Base-by-base conservation (phyloP, 495 filamentous ascomycete genomes). In the Pseudoneurospora amorphoporcata region DNA sequence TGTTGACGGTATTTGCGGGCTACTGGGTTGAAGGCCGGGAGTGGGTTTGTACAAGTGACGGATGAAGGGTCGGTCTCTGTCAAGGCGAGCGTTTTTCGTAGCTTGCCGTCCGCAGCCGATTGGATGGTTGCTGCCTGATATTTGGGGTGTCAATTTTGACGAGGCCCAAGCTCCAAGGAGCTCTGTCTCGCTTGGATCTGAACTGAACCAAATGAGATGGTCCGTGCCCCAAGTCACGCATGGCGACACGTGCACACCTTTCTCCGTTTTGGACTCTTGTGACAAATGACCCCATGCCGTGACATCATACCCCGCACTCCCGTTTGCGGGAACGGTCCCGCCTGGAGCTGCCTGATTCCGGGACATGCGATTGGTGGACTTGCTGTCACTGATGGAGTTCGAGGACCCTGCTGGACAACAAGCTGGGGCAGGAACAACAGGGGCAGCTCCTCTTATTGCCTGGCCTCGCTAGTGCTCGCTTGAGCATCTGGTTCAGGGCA, bases 11-110 rank as follows among this genome's bases (percentile, higher is more conserved):
- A 71, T 75, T 73, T 72, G 72, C 72, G 69, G 79, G 70, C 45
- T 32, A 17, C 69, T 68, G 43, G 39, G 65, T 65, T 72, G 73
- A 74, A 72, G 70, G 71, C 70, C 77, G 73, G 71, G 73, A 70
- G 72, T 70, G 70, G 69, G 73, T 73, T 72, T 68, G 53, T 65
- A 35, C 68, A 68, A 23, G 68, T 53, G 70, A 71, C 23, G 42
- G 70, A 35, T 19, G 70, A 71, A 65, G 53, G 72, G 74, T 71
- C 68, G 74, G 75, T 23, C 71, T 61, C 75, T 68, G 74, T 71
- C 72, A 76, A 77, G 72, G 74, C 81, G 83, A 85, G 83, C 78
- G 80, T 82, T 86, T 86, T 85, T 84, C 79, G 76, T 73, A 42
- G 72, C 41, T 70, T 65, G 53, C 47, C 61, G 61, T 41, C 47